Base-by-base conservation (phyloP, 164 flowering plant genomes). In the Vitis labrusca region DNA sequence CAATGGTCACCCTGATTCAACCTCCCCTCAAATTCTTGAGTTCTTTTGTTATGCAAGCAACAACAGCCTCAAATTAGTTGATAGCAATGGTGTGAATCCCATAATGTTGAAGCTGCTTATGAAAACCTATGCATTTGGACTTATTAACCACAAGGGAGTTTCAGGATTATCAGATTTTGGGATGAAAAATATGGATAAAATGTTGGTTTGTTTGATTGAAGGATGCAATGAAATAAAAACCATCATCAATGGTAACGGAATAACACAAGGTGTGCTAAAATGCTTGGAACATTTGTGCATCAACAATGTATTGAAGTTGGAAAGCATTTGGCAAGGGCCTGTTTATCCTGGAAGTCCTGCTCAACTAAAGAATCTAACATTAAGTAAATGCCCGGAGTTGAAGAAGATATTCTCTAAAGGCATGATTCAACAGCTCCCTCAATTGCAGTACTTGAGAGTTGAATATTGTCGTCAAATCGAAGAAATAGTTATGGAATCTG, bases 101-200 rank as follows among this genome's bases (percentile, higher is more conserved):
- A 54, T 30, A 47, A 59, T 74, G 0, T 51, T 14, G 8, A 61
- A 69, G 49, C 47, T 74, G 19, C 73, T 74, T 60, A n/a, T 10
- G 1, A 19, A 23, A 12, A 56, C 66, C 12, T 16, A 65, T 50
- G 72, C 64, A 13, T 69, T 74, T 51, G 73, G 60, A 29, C 52
- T 74, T 9, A 51, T 69, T 54, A 48, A 19, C 59, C 77, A 69
- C 59, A 65, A 59, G 48, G 59, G n/a, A 51, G 7, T 74, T 9
- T 10, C 47, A 23, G 32, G 14, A 5, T 16, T 74, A n/a, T 69
- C 73, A 16, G 73, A 70, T 2, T 69, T 69, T 61, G 77, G 69
- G 5, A 16, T 59, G 1, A n/a, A 13, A 30, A 70, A 47, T 49
- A 27, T 70, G 70, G 29, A 50, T 12, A 13, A 5, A 0, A 19